A percentile compares a stretch with the other conserved stretches of the same genome.
Conservation (phyloP, 1,284 basidiomycete species). For the Schizopora paradoxa region DNA sequence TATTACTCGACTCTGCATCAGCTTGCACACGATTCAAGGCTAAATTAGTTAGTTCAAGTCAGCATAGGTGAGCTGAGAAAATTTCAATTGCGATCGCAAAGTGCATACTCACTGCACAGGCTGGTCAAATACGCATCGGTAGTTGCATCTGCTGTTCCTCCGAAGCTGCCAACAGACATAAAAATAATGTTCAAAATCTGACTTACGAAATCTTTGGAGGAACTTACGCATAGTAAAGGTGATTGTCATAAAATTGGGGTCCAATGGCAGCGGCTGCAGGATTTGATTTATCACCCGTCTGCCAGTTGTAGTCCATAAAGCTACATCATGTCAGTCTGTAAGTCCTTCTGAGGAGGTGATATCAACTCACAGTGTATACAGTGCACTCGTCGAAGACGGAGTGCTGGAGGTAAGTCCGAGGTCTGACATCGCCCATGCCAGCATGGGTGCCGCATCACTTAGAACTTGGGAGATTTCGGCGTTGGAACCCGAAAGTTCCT, state of each 20-base stretch:
- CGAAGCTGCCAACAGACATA: neutral
- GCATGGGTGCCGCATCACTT: slow-evolving; percentile 43
- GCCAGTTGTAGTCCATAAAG: neutral
- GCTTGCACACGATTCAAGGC: neutral
- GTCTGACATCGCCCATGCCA: slow-evolving; percentile 37
- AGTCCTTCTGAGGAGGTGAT: neutral
- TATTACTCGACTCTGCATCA: neutral
- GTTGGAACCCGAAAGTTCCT: slow-evolving; percentile 30
- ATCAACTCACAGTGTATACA: slow-evolving; percentile 45
- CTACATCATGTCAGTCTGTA: neutral
- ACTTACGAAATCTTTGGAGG: neutral
- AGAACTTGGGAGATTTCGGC: slow-evolving; percentile 42
- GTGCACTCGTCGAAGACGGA: slow-evolving; percentile 26
- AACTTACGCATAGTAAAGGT: neutral
- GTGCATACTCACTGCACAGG: too few species aligned
- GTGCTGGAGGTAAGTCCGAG: slow-evolving; percentile 29
- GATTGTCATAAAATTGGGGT: neutral
- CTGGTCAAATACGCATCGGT: too few species aligned
- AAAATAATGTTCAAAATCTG: neutral
- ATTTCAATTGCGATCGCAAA: neutral
- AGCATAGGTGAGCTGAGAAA: neutral
- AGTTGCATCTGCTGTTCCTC: neutral
- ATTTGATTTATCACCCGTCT: neutral
- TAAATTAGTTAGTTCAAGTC: neutral
- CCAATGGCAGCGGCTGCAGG: neutral